Evolutionary conservation across 306 rosid species (phyloP).

Genomic region (Prunus salicina): DNA sequence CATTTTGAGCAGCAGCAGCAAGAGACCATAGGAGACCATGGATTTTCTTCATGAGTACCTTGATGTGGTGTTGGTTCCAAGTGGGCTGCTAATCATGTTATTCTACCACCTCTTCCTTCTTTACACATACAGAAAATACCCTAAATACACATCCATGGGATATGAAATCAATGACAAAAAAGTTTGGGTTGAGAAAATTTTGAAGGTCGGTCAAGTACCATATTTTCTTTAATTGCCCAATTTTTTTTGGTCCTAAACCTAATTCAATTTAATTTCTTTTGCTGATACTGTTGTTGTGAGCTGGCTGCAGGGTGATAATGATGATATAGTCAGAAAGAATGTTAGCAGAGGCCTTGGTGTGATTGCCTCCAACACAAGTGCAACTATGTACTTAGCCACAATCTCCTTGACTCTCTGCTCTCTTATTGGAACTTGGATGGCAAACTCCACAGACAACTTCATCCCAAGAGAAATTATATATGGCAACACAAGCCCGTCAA

Average conservation of each 20-base stretch:
- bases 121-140: conserved; percentile 46
- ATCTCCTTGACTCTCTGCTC: conserved; percentile 65
- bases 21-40: conserved; percentile 17
- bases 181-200: conserved; percentile 69
- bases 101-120: conserved; percentile 63
- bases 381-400: conserved; percentile 58
- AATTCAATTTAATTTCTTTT: neutral
- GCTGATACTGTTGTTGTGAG: neutral
- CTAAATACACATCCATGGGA: conserved; percentile 71
- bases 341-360: conserved; percentile 43
- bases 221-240: neutral
- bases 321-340: conserved; percentile 18
- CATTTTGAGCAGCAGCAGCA: too few species aligned
- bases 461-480: conserved; percentile 44
- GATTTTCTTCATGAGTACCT: conserved; percentile 53
- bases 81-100: conserved; percentile 66
- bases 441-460: conserved; percentile 13
- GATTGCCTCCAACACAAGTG: conserved; percentile 53
- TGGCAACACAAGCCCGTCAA: conserved; percentile 50
- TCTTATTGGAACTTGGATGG: conserved; percentile 75
- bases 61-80: conserved; percentile 69
- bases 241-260: too few species aligned
- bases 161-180: conserved; percentile 66
- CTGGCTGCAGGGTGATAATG: conserved; percentile 40
- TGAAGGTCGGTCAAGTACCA: conserved; percentile 53